Evolutionary conservation across 139 green algal species (phyloP).

Genomic region (Mesotaenium endlicherianum): DNA sequence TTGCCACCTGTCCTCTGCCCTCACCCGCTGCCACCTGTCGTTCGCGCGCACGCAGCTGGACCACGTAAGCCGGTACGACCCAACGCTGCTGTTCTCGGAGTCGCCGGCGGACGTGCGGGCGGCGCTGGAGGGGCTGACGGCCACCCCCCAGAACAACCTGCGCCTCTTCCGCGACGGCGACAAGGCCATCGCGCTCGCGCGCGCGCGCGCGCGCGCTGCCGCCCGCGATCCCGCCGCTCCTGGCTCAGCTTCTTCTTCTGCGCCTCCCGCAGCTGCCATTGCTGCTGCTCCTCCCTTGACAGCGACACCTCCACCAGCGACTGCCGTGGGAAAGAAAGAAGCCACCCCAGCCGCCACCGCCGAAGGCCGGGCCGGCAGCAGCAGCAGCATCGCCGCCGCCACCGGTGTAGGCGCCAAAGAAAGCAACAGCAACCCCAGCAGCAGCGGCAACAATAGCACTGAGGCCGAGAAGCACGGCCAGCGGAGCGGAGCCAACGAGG

Average conservation of each 20-base stretch:
- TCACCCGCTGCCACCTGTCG: too few relatives aligned
- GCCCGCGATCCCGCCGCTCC: too few relatives aligned
- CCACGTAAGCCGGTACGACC: conserved; percentile 66
- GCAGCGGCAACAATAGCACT: too few relatives aligned
- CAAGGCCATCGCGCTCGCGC: neutral
- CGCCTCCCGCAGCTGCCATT: too few relatives aligned
- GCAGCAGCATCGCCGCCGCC: neutral
- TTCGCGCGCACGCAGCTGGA: neutral
- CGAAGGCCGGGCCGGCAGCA: too few relatives aligned
- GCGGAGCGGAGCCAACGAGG: neutral
- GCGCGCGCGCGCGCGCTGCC: neutral
- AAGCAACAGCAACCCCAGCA: neutral
- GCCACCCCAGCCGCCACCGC: too few relatives aligned
- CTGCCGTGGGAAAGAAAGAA: too few relatives aligned
- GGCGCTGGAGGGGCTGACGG: conserved; percentile 52
- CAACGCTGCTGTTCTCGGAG: conserved; percentile 75
- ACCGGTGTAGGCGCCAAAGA: neutral
- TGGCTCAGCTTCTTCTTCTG: too few relatives aligned
- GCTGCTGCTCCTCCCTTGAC: too few relatives aligned
- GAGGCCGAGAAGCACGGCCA: neutral
- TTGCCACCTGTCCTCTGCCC: too few relatives aligned
- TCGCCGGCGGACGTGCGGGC: conserved; percentile 42
- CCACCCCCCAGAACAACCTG: conserved; percentile 75
- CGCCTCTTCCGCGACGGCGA: conserved; percentile 67
- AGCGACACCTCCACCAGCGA: too few relatives aligned